These are phyloP conservation scores for Diospyros kaki DNA, from an alignment of 148 eudicot species.

Conservation along the genomic window DNA sequence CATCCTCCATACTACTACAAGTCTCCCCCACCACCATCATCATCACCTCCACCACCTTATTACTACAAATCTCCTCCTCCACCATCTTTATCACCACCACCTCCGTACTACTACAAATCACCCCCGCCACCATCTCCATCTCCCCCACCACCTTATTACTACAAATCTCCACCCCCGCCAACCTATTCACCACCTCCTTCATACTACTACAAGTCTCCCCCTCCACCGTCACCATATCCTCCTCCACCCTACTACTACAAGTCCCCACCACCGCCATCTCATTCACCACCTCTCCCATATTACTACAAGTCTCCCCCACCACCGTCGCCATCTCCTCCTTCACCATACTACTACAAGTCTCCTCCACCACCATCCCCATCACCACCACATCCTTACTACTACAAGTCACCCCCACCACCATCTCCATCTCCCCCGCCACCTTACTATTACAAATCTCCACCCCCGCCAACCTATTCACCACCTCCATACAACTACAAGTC, in stretches of 20 bases:
- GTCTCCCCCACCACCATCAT: constrained; percentile 25
- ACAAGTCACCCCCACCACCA: constrained; percentile 31
- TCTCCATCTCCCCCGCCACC: constrained; percentile 18
- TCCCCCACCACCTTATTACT: constrained; percentile 22
- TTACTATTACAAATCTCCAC: constrained; percentile 16
- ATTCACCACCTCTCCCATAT: background rate
- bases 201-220: constrained; percentile 23
- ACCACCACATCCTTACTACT: constrained; percentile 30
- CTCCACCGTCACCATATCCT: constrained; percentile 35
- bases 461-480: constrained; percentile 21
- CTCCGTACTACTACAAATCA: constrained; percentile 12
- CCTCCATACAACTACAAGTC: constrained; percentile 24
- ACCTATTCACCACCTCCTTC: constrained; percentile 22
- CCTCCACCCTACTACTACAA: constrained; percentile 31
- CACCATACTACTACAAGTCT: constrained; percentile 18
- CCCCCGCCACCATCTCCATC: constrained; percentile 30
- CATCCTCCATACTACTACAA: constrained; percentile 19
- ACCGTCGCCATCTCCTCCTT: background rate
- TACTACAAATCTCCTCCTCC: constrained; percentile 33
- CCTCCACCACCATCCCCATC: constrained; percentile 26
- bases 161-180: constrained; percentile 30
- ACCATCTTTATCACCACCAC: background rate
- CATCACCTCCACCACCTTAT: constrained; percentile 31
- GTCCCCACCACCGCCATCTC: constrained; percentile 40
- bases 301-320: background rate